Evolutionary conservation across 192 early-diverging fungal genomes (phyloP).

Genomic region (Cetraspora pellucida): DNA sequence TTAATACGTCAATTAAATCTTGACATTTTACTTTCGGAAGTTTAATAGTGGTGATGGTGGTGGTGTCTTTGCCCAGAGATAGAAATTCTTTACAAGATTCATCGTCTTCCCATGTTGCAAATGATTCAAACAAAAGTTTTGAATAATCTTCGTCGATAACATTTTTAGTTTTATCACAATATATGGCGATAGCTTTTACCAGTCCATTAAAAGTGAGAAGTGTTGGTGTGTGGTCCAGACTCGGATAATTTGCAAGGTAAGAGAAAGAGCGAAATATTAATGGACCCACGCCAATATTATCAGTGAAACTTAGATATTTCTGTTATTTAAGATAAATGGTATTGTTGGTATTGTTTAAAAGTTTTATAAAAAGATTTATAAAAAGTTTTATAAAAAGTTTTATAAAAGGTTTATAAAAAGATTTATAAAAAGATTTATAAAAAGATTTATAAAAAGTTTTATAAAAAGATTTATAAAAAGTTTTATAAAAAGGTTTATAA

Average conservation of each 20-base stretch:
- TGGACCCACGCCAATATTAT: not conserved
- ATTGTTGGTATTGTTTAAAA: not conserved
- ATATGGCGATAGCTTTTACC: constrained; percentile 8
- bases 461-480: not conserved
- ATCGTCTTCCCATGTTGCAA: not conserved
- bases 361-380: not conserved
- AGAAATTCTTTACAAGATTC: constrained; percentile 5
- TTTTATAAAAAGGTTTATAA: not conserved
- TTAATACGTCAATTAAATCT: constrained; percentile 14
- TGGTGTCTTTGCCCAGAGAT: not conserved
- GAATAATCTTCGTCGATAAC: constrained; percentile 11
- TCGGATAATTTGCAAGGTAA: constrained; percentile 17
- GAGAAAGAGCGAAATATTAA: constrained; percentile 20
- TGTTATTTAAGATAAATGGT: not conserved
- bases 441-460: too few species aligned
- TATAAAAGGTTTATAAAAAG: not conserved
- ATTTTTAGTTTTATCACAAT: constrained; percentile 10
- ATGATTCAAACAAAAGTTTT: constrained; percentile 30
- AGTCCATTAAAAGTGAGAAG: constrained; percentile 16
- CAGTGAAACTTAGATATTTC: constrained; percentile 6
- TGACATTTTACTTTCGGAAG: not conserved
- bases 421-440: not conserved
- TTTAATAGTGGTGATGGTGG: too few species aligned
- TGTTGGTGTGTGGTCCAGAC: not conserved
- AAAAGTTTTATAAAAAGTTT: not conserved